A percentile compares a stretch with the other conserved stretches of the same genome.
These are phyloP conservation scores for Nakazawaea wyomingensis DNA, from an alignment of 805 yeast species.

Conservation along the genomic window DNA sequence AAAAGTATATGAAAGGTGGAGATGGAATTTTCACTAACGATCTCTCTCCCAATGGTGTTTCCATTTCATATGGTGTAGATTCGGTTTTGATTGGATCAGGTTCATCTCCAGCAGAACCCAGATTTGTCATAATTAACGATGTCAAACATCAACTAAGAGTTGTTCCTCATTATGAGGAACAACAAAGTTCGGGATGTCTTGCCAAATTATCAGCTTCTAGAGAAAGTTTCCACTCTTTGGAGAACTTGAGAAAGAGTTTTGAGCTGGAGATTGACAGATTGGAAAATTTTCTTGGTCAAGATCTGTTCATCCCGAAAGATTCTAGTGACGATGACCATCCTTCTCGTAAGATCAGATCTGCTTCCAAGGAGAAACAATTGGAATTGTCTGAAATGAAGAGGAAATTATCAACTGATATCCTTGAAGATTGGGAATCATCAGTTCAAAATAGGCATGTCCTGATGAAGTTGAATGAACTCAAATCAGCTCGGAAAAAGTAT, in stretches of 20 bases:
- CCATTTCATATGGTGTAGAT: slow-evolving; percentile 11
- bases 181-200: background rate
- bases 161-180: slow-evolving; percentile 10
- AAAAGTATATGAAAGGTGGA: slow-evolving; percentile 12
- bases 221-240: slow-evolving; percentile 9
- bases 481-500: slow-evolving; percentile 5
- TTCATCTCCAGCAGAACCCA: background rate
- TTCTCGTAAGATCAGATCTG: background rate
- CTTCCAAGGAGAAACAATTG: slow-evolving; percentile 7
- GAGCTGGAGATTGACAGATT: slow-evolving; percentile 9
- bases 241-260: slow-evolving; percentile 7
- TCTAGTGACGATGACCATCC: slow-evolving; percentile 8
- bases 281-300: slow-evolving; percentile 3
- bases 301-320: background rate
- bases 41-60: slow-evolving; percentile 9
- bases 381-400: slow-evolving; percentile 4
- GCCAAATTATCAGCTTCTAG: background rate
- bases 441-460: background rate
- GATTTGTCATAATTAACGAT: slow-evolving; percentile 11
- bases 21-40: slow-evolving; percentile 15
- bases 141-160: slow-evolving; percentile 9
- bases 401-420: background rate
- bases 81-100: slow-evolving; percentile 12
- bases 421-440: background rate
- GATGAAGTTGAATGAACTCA: slow-evolving; percentile 5